Evolutionary conservation across 2,329 filamentous ascomycete genomes (phyloP), one percentile per base, ranked within the genome.

Genomic region (Bipolaris sorokiniana): DNA sequence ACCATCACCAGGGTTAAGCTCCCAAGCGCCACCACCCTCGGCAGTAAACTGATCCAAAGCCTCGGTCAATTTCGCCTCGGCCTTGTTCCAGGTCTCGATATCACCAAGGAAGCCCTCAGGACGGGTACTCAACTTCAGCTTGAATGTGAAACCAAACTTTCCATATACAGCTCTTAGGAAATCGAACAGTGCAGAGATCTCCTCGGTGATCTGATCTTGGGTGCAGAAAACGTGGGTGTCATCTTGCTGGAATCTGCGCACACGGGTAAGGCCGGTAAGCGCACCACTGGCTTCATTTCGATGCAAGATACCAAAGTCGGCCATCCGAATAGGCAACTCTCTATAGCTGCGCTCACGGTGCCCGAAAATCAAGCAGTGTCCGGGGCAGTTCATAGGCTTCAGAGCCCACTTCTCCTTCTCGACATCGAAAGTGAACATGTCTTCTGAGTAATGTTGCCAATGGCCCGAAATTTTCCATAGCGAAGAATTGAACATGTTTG

Each of bases 311-410:
- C 94, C 94, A 77, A 98, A 98, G 76, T 99, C 95, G 49, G 95
- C 94, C 79, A 97, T 90, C 71, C 95, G 86, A 79, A 96, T 89
- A 26, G 95, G 95, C 56, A 99, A 82, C 68, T 98, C 92, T 70
- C 90, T 84, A 78, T 98, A 97, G 77, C 90, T 95, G 69, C 91
- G 86, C 72, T 91, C 90, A 51, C 90, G 86, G 77, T 94, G 89
- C 48, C 85, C 86, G 77, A 97, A 97, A 71, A 97, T 89, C 64
- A 95, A 81, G 78, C 91, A 96, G 79, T 98, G 94, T 26, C 92
- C 92, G 3, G 95, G 95, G 79, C 95, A 99, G 81, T 98, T 98
- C 95, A 98, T 98, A 26, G 94, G 94, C 81, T 98, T 98, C 49
- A 98, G 81, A 15, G 88, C 92, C 82, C 89, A 92, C 64, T 88